These are phyloP conservation scores for Phialocephala subalpina DNA, from an alignment of 2,329 filamentous ascomycete species.

Conservation along the genomic window DNA sequence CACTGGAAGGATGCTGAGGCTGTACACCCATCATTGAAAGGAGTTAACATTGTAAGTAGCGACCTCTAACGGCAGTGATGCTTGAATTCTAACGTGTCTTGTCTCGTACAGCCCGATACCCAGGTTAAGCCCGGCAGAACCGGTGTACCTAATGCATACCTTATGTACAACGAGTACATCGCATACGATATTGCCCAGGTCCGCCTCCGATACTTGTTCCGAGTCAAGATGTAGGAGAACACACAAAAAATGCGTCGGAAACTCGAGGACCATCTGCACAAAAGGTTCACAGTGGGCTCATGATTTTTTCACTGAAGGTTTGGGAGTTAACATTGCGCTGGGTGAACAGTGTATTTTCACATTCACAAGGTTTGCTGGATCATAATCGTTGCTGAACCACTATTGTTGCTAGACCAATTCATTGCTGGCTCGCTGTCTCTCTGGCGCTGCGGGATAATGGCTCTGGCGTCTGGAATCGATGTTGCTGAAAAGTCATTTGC, in stretches of 20 bases:
- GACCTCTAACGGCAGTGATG: background rate
- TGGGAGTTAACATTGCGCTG: background rate
- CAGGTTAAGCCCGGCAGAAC: slow-evolving; percentile 56
- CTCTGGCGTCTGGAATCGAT: background rate
- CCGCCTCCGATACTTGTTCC: slow-evolving; percentile 73
- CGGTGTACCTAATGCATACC: slow-evolving; percentile 51
- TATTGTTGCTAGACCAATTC: background rate
- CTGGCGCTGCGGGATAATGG: background rate
- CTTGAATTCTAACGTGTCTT: background rate
- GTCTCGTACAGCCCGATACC: slow-evolving; percentile 57
- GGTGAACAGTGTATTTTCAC: background rate
- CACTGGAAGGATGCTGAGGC: slow-evolving; percentile 79
- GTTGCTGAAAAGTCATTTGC: background rate
- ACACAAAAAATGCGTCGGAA: background rate
- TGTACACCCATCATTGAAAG: slow-evolving; percentile 70
- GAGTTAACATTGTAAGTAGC: slow-evolving; percentile 71
- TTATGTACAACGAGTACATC: slow-evolving; percentile 80
- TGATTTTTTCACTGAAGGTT: too few relatives aligned
- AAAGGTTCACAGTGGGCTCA: too few relatives aligned
- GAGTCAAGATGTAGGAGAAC: slow-evolving; percentile 50
- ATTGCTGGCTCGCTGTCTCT: background rate
- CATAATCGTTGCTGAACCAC: too few relatives aligned
- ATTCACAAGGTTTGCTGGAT: too few relatives aligned
- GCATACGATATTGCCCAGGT: slow-evolving; percentile 75
- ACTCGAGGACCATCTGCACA: background rate